Conservation (phyloP, 2,329 filamentous ascomycete species). For the Phoma sp. region DNA sequence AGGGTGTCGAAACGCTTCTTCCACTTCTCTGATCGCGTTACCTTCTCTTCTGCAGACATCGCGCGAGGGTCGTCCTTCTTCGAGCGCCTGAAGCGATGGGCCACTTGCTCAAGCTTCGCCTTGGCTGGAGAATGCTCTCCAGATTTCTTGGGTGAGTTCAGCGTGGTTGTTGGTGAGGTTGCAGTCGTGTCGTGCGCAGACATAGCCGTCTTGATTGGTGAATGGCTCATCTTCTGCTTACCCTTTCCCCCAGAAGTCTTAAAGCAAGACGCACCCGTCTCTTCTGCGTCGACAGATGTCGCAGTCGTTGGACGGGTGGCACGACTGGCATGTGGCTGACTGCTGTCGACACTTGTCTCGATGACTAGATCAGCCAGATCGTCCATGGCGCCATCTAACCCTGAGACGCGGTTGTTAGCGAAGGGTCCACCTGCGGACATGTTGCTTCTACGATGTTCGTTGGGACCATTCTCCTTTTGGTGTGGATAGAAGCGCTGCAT, state of each 20-base stretch:
- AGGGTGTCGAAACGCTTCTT: conserved; percentile 43
- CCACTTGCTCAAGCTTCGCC: conserved; percentile 54
- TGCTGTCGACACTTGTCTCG: conserved; percentile 25
- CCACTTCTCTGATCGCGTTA: conserved; percentile 45
- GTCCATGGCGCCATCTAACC: conserved; percentile 49
- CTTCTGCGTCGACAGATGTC: conserved; percentile 21
- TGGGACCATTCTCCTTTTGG: conserved; percentile 29
- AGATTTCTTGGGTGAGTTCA: conserved; percentile 44
- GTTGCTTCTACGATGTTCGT: conserved; percentile 11
- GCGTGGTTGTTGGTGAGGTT: conserved; percentile 32
- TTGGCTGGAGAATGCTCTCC: conserved; percentile 52
- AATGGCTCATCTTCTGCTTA: conserved; percentile 38
- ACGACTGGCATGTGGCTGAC: conserved; percentile 13
- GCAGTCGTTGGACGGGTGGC: conserved; percentile 2
- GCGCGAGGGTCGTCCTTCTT: conserved; percentile 45
- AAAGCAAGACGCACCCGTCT: conserved; percentile 41
- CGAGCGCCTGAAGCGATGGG: conserved; percentile 51
- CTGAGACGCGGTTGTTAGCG: conserved; percentile 37
- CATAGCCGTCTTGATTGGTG: conserved; percentile 28
- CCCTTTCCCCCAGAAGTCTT: conserved; percentile 34
- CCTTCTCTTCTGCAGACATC: conserved; percentile 48
- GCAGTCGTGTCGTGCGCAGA: conserved; percentile 22
- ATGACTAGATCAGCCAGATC: conserved; percentile 42
- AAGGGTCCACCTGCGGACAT: conserved; percentile 23
- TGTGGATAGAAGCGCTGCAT: conserved; percentile 35